Evolutionary conservation across 1,139 yeast genomes (phyloP).

Genomic region (Diutina neorugosa): DNA sequence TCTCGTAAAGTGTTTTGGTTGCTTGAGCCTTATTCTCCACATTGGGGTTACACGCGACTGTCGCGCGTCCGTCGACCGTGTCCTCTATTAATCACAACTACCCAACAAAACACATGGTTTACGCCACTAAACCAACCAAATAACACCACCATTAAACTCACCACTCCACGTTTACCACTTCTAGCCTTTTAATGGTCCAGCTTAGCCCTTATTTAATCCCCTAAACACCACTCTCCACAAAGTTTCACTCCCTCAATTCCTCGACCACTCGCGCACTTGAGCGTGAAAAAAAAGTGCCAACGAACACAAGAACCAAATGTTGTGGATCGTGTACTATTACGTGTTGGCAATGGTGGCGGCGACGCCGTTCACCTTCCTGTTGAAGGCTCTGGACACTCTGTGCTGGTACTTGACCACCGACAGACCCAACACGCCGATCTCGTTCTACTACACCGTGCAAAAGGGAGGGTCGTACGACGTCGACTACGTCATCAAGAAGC

Average conservation of each 20-base stretch:
- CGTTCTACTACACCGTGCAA: constrained; percentile 87
- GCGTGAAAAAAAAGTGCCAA: background rate
- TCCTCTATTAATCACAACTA: too few species aligned
- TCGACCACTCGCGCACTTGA: background rate
- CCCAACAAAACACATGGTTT: too few species aligned
- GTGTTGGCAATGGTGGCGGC: constrained; percentile 17
- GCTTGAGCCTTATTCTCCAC: too few species aligned
- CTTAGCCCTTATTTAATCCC: background rate
- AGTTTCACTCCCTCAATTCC: background rate
- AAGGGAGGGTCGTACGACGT: constrained; percentile 82
- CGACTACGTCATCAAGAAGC: constrained; percentile 64
- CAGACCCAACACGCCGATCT: constrained; percentile 49
- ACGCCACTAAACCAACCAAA: too few species aligned
- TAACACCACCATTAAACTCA: too few species aligned
- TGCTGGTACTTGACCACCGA: constrained; percentile 74
- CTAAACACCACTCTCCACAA: background rate
- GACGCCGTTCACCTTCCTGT: constrained; percentile 62
- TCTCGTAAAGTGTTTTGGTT: too few species aligned
- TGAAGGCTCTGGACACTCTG: constrained; percentile 66
- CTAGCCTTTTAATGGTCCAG: too few species aligned
- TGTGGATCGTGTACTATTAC: background rate
- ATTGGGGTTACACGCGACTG: too few species aligned
- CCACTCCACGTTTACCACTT: too few species aligned
- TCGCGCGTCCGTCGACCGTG: too few species aligned
- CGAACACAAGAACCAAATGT: background rate